Evolutionary conservation across 2,329 filamentous ascomycete genomes (phyloP).

Genomic region (Sarocladium strictum): DNA sequence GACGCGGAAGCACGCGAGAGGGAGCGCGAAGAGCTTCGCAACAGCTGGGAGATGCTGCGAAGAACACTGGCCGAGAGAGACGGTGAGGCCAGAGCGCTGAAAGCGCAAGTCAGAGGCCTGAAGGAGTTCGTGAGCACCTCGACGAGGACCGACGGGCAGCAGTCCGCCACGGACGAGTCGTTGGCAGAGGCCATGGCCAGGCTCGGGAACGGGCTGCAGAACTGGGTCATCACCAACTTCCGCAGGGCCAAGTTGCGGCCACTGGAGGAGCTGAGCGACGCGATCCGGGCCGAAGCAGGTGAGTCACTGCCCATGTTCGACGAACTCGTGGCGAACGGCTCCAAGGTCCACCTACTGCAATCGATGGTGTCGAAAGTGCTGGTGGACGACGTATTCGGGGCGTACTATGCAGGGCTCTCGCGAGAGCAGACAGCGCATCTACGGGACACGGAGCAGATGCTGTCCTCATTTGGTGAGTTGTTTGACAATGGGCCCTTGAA

Average conservation of each 20-base stretch:
- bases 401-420: conserved; percentile 59
- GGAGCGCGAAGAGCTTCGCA: conserved; percentile 43
- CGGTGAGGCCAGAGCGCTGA: conserved; percentile 48
- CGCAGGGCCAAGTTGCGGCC: conserved; percentile 53
- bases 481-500: not conserved
- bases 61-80: conserved; percentile 44
- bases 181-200: conserved; percentile 56
- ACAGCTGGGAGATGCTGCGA: conserved; percentile 41
- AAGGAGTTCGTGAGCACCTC: conserved; percentile 68
- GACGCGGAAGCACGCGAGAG: conserved; percentile 43
- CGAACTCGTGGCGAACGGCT: conserved; percentile 37
- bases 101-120: conserved; percentile 57
- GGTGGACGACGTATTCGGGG: conserved; percentile 54
- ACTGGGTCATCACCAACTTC: conserved; percentile 68
- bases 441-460: conserved; percentile 39
- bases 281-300: conserved; percentile 35
- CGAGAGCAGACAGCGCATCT: conserved; percentile 46
- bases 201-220: conserved; percentile 63
- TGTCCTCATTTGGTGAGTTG: conserved; percentile 31
- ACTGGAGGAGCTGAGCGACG: conserved; percentile 27
- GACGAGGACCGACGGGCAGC: conserved; percentile 54
- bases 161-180: conserved; percentile 53
- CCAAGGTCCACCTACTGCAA: conserved; percentile 58
- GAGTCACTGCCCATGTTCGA: conserved; percentile 54
- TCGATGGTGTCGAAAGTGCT: conserved; percentile 54